Percentiles rank a stretch among this genome's conserved stretches.
Evolutionary conservation across 306 rosid species (phyloP).

Genomic region (Calophaca sinica): DNA sequence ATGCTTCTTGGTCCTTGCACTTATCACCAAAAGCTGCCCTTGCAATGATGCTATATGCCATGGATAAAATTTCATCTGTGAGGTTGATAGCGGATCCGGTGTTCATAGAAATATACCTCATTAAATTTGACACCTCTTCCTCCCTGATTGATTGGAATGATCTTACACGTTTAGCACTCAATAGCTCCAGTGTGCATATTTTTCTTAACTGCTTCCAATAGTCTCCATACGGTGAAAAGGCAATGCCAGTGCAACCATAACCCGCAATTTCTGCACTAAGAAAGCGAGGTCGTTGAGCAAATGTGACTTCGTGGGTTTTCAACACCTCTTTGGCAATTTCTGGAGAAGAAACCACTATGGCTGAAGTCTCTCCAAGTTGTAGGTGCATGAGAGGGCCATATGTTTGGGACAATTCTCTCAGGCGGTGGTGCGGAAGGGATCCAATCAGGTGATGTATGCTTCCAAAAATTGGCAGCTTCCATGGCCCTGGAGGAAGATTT

Average conservation of each 20-base stretch:
- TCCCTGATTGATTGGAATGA: constrained; percentile 25
- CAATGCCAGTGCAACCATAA: constrained; percentile 5
- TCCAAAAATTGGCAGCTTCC: constrained; percentile 44
- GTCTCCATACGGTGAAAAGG: constrained; percentile 38
- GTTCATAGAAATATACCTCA: background rate
- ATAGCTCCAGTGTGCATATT: constrained; percentile 41
- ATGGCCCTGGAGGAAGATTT: constrained; percentile 44
- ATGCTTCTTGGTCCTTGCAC: constrained; percentile 20
- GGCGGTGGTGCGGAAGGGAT: constrained; percentile 16
- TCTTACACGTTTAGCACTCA: constrained; percentile 42
- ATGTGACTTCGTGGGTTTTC: constrained; percentile 38
- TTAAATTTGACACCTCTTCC: constrained; percentile 36
- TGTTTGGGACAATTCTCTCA: constrained; percentile 27
- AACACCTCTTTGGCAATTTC: constrained; percentile 48
- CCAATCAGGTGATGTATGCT: constrained; percentile 46
- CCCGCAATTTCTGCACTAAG: background rate
- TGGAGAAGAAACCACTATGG: constrained; percentile 46
- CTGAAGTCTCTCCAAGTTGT: constrained; percentile 41
- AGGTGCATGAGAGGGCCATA: constrained; percentile 47
- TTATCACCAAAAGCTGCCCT: no score
- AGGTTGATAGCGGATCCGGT: constrained; percentile 1
- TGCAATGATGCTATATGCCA: no score
- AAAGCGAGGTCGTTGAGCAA: constrained; percentile 36
- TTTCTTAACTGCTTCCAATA: constrained; percentile 49
- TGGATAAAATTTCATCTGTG: no score